Base-by-base conservation (phyloP, 1,139 yeast species). In the Candida albicans region DNA sequence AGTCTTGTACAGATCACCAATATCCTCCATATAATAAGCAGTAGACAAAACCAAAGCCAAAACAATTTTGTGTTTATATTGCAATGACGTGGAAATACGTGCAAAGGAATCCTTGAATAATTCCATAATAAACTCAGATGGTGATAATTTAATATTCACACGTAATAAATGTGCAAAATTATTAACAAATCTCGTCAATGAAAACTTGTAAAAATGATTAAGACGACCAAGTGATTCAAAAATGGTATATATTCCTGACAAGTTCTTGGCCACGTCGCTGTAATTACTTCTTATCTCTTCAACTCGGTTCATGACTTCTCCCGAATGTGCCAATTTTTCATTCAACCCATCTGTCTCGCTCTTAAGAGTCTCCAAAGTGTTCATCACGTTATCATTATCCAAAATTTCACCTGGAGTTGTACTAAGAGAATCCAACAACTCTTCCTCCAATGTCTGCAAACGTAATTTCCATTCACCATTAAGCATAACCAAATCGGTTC, bases 301-400 rank as follows among this genome's bases (percentile, higher is more conserved):
- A 11, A 87, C 79, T 2, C 75, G 70, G 2, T 56, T 59, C 73
- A 86, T 75, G 5, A 87, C 77, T 4, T 61, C 60, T 3, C 70
- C 70, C 0, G 90, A 77, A 46, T 82, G 84, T 3, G 54, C 54
- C 45, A 86, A 72, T 56, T 84, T 84, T 3, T 50, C 49, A 41
- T 77, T 77, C 13, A 88, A 73, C 10, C 75, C 75, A 1, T 55
- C 57, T 0, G 95, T 73, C 51, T 89, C 93, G 1, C 59, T 53
- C 57, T 91, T 91, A 42, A 91, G 65, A 1, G 57, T 61, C 54
- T 87, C 95, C 42, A 91, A 67, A 1, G 85, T 79, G 7, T 71
- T 67, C 22, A 87, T 62, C 3, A 90, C 67, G 0, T 64, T 68
- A 44, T 82, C 83, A 58, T 85, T 82, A 11, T 89, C 96, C 37